phyloP scores from a whole-genome alignment of 2,329 filamentous ascomycete genomes.

The Sclerotiophoma versabilis region DNA sequence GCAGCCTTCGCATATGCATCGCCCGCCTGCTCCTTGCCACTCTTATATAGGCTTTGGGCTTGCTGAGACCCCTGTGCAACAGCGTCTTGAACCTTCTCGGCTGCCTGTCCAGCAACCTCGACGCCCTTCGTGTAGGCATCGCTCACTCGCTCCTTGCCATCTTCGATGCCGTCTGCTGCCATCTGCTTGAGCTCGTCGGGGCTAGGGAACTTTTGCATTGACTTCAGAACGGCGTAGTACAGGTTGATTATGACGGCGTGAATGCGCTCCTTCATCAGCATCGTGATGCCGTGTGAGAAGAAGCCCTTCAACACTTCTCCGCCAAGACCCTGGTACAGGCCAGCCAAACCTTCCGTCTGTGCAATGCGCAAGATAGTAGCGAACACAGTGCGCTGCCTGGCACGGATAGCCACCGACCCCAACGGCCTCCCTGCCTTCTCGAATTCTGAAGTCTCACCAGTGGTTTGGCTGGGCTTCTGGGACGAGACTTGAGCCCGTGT shows the following conservation, averaged over 20 bases:
- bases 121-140: slow-evolving; percentile 33
- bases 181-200: slow-evolving; percentile 49
- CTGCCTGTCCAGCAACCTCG: slow-evolving; percentile 34
- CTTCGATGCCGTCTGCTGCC: slow-evolving; percentile 39
- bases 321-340: slow-evolving; percentile 77
- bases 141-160: slow-evolving; percentile 40
- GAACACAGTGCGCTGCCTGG: slow-evolving; percentile 63
- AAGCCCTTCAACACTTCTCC: slow-evolving; percentile 84
- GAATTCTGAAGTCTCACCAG: slow-evolving; percentile 38
- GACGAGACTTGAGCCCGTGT: slow-evolving; percentile 72
- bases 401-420: slow-evolving; percentile 30
- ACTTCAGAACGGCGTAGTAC: slow-evolving; percentile 70
- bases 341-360: slow-evolving; percentile 69
- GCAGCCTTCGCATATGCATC: slow-evolving; percentile 17
- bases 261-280: slow-evolving; percentile 82
- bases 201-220: slow-evolving; percentile 51
- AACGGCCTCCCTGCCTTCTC: slow-evolving; percentile 34
- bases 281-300: slow-evolving; percentile 84
- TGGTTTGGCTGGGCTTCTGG: slow-evolving; percentile 41
- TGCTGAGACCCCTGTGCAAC: slow-evolving; percentile 35
- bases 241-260: slow-evolving; percentile 74
- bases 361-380: slow-evolving; percentile 65
- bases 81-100: slow-evolving; percentile 35
- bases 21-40: slow-evolving; percentile 33
- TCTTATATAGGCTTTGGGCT: slow-evolving; percentile 36